Base-by-base conservation (phyloP, 2,329 filamentous ascomycete genomes). In the Hysterium pulicare region DNA sequence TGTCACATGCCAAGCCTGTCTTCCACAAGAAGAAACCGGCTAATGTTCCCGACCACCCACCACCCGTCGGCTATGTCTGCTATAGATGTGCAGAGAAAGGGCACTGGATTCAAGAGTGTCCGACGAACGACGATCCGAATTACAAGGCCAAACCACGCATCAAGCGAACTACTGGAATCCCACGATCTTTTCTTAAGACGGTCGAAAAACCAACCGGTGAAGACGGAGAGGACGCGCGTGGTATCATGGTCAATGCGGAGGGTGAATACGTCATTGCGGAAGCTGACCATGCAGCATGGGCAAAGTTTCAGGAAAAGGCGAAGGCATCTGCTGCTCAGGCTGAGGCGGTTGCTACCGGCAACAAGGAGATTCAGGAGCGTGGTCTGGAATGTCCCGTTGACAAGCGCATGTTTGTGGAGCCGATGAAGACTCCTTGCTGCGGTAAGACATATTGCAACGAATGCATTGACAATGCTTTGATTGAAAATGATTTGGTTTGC, bases 371-470 rank as follows among this genome's bases (percentile, higher is more conserved):
- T 58, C 85, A 89, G 71, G 87, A 93, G 68, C 84, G 81, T 60
- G 91, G 91, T 54, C 76, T 98, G 64, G 86, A 93, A 70, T 98
- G 93, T 76, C 80, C 90, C 53, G 86, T 97, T 77, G 93, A 97
- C 82, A 94, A 94, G 73, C 90, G 88, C 71, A 85, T 95, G 80
- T 96, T 97, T 74, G 84, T 94, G 83, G 89, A 96, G 69, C 91
- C 93, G 79, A 93, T 94, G 79, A 95, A 95, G 81, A 97, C 93
- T 64, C 91, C 93, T 55, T 98, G 93, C 81, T 98, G 93, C 78
- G 82, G 87, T 74, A 94, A 87, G 80, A 96, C 90, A 66, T 98
- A 95, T 78, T 98, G 93, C 79, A 93, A 93, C 81, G 90, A 96
- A 69, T 98, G 93, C 85, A 96, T 98, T 73, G 94, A 93, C 68